Evolutionary conservation across 2,329 filamentous ascomycete genomes (phyloP).

Genomic region (Dactylellina drechsleri): DNA sequence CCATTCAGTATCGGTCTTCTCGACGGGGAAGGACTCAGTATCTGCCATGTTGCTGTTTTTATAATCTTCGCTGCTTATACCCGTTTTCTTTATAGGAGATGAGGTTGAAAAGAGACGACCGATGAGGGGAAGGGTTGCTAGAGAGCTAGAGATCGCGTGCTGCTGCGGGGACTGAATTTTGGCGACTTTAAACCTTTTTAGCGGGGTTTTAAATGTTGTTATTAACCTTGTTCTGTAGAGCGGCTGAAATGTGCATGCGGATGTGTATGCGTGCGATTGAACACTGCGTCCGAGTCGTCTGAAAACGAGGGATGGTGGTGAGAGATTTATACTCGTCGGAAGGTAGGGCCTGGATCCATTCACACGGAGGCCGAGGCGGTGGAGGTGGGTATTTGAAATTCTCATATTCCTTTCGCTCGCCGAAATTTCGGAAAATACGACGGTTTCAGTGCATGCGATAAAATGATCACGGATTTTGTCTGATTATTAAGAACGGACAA

Average conservation of each 20-base stretch:
- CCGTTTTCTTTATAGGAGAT: slow-evolving; percentile 13
- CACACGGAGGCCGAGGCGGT: slow-evolving; percentile 14
- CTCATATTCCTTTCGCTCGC: slow-evolving; percentile 2
- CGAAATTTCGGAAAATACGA: too few relatives aligned
- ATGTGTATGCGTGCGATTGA: too few relatives aligned
- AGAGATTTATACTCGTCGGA: slow-evolving; percentile 28
- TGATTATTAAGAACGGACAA: slow-evolving; percentile 23
- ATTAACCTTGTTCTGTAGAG: slow-evolving; percentile 5
- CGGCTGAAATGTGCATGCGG: not conserved
- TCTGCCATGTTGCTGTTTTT: slow-evolving; percentile 62
- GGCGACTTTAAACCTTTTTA: slow-evolving; percentile 13
- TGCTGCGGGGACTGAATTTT: slow-evolving; percentile 37
- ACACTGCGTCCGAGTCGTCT: not conserved
- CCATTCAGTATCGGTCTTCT: slow-evolving; percentile 87
- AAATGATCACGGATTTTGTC: too few relatives aligned
- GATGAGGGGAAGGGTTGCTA: slow-evolving; percentile 38
- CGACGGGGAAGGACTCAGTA: slow-evolving; percentile 76
- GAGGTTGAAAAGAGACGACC: slow-evolving; percentile 34
- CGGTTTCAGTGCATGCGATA: too few relatives aligned
- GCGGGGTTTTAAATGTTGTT: not conserved
- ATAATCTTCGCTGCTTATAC: slow-evolving; percentile 57
- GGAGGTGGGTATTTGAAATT: slow-evolving; percentile 52
- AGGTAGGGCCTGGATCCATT: slow-evolving; percentile 5
- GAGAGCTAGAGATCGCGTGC: slow-evolving; percentile 25
- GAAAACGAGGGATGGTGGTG: not conserved